Conservation (phyloP, 495 filamentous ascomycete species). For the Aspergillus haitiensis region DNA sequence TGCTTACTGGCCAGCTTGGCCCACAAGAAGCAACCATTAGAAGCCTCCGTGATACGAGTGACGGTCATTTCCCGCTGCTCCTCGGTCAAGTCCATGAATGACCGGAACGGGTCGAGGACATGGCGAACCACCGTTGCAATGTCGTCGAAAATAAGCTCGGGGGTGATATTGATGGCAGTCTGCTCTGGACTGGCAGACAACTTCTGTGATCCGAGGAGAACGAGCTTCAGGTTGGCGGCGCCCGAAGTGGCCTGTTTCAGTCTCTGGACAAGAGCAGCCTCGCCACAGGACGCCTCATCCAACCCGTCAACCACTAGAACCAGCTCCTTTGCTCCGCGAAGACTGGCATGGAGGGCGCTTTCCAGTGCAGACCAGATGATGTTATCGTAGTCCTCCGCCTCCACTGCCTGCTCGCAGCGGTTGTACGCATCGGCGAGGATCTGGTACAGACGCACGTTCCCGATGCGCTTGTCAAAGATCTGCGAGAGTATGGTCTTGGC, state of each 20-base stretch:
- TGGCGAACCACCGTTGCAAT: constrained; percentile 25
- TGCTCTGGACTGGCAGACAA: constrained; percentile 17
- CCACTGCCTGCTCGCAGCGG: constrained; percentile 24
- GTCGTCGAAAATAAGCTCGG: constrained; percentile 30
- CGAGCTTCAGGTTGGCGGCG: constrained; percentile 30
- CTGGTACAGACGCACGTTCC: constrained; percentile 37
- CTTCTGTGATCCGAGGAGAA: constrained; percentile 36
- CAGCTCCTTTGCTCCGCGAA: constrained; percentile 34
- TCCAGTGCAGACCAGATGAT: constrained; percentile 16
- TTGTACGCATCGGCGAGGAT: constrained; percentile 37
- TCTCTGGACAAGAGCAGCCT: constrained; percentile 28
- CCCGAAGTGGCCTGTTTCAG: constrained; percentile 29
- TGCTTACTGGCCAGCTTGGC: constrained; percentile 39
- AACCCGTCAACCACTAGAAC: constrained; percentile 40
- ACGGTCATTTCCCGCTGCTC: constrained; percentile 31
- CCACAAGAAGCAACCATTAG: constrained; percentile 41
- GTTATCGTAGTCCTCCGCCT: constrained; percentile 30
- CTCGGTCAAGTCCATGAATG: constrained; percentile 14
- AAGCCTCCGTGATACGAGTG: constrained; percentile 36
- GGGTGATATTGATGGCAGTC: constrained; percentile 17
- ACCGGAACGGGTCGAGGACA: constrained; percentile 12
- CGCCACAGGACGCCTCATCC: constrained; percentile 37
- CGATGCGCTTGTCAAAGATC: constrained; percentile 40
- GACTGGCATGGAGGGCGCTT: constrained; percentile 27
- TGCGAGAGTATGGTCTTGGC: constrained; percentile 39